Conservation (phyloP, 140 eudicot genomes). For the Flaveria floridana region DNA sequence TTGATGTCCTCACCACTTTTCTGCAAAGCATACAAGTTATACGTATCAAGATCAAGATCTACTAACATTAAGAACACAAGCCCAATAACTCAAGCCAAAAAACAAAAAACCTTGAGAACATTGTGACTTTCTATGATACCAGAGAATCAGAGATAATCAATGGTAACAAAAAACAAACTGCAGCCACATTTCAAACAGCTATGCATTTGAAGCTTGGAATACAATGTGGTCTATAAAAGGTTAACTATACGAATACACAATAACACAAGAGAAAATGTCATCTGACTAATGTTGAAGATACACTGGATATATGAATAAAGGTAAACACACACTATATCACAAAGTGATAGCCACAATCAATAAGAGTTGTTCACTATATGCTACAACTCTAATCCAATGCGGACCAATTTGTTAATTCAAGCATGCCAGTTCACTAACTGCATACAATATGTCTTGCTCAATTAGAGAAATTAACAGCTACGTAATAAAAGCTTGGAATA, state of each 20-base stretch:
- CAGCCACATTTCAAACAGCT: neutral
- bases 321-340: neutral
- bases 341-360: neutral
- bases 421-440: neutral
- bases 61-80: neutral
- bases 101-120: neutral
- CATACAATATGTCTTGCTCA: neutral
- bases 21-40: slow-evolving; percentile 31
- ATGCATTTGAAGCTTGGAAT: neutral
- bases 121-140: neutral
- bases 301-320: neutral
- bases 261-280: neutral
- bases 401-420: neutral
- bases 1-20: slow-evolving; percentile 71
- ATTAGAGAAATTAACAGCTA: neutral
- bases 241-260: neutral
- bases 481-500: no score
- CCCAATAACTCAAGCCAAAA: neutral
- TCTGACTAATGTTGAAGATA: neutral
- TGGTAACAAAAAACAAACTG: neutral
- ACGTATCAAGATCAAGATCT: neutral
- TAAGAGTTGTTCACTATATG: no score
- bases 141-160: no score
- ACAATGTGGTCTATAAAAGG: neutral
- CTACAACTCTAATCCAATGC: neutral